phyloP scores from a whole-genome alignment of 2,329 filamentous ascomycete genomes.

The Aspergillus ibericus region DNA sequence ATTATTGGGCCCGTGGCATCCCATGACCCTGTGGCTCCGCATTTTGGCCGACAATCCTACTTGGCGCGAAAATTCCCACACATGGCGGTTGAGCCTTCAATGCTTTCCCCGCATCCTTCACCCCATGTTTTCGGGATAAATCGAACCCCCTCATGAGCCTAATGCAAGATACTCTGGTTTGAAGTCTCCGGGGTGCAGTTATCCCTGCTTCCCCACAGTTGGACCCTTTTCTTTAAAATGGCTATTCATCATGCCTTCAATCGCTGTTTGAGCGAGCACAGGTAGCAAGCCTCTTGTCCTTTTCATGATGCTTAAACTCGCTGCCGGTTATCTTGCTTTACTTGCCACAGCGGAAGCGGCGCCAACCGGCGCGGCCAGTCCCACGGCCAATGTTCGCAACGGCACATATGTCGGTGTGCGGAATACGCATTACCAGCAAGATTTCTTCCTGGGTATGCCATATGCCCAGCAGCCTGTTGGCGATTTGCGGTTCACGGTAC shows the following conservation, averaged over 20 bases:
- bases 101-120: background rate
- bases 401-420: slow-evolving; percentile 51
- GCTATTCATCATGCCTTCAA: background rate
- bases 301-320: slow-evolving; percentile 1
- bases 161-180: background rate
- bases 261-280: background rate
- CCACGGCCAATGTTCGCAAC: slow-evolving; percentile 42
- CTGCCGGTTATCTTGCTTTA: background rate
- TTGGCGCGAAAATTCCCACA: background rate
- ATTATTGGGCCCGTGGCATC: background rate
- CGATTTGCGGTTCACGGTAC: slow-evolving; percentile 54
- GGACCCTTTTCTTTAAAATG: background rate
- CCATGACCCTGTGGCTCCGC: slow-evolving; percentile 3
- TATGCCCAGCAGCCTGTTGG: slow-evolving; percentile 58
- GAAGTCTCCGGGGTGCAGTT: background rate
- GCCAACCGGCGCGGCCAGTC: slow-evolving; percentile 23
- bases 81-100: background rate
- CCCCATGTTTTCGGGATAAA: background rate
- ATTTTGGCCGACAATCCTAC: background rate
- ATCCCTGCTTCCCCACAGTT: background rate
- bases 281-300: background rate
- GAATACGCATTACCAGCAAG: slow-evolving; percentile 46
- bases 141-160: background rate
- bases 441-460: slow-evolving; percentile 57
- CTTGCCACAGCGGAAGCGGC: slow-evolving; percentile 15